Percentiles rank a stretch among this genome's conserved stretches.
phyloP scores from a whole-genome alignment of 108 stramenopile species.

The Cyclostephanos tholiformis region DNA sequence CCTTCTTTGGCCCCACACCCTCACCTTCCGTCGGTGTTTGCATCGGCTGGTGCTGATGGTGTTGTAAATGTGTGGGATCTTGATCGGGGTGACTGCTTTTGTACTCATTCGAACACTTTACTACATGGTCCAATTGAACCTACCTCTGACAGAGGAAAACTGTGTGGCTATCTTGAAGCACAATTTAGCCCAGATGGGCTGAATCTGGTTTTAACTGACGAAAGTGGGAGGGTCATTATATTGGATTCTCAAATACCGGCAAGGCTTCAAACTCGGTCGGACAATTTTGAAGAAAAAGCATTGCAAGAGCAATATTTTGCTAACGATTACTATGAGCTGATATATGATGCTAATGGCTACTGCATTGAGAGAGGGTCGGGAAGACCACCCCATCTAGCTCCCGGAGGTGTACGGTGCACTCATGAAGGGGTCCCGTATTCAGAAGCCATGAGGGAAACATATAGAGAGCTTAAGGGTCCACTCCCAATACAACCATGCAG shows the following conservation, averaged over 20 bases:
- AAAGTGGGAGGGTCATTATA: conserved; percentile 69
- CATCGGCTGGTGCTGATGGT: conserved; percentile 77
- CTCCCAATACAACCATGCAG: conserved; percentile 47
- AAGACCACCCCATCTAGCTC: conserved; percentile 83
- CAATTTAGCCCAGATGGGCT: conserved; percentile 75
- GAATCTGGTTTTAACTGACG: conserved; percentile 70
- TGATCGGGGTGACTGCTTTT: conserved; percentile 66
- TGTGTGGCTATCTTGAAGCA: conserved; percentile 76
- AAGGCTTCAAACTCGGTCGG: conserved; percentile 2
- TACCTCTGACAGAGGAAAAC: conserved; percentile 49
- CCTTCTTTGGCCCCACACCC: conserved; percentile 82
- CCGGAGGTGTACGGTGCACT: conserved; percentile 64
- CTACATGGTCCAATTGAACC: conserved; percentile 54
- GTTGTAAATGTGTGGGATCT: conserved; percentile 74
- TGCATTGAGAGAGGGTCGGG: conserved; percentile 83
- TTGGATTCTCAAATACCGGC: conserved; percentile 54
- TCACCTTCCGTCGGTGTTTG: conserved; percentile 62
- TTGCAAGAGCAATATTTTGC: conserved; percentile 89
- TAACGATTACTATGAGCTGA: conserved; percentile 88
- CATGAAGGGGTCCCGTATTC: conserved; percentile 64
- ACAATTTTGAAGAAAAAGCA: not conserved
- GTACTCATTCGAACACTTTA: conserved; percentile 61
- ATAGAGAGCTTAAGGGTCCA: conserved; percentile 57
- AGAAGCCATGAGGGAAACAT: conserved; percentile 59
- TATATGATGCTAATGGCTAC: conserved; percentile 77